A percentile compares a stretch with the other conserved stretches of the same genome.
These are phyloP conservation scores for Barnettozyma wickerhamii DNA, from an alignment of 805 yeast genomes.

Conservation along the genomic window DNA sequence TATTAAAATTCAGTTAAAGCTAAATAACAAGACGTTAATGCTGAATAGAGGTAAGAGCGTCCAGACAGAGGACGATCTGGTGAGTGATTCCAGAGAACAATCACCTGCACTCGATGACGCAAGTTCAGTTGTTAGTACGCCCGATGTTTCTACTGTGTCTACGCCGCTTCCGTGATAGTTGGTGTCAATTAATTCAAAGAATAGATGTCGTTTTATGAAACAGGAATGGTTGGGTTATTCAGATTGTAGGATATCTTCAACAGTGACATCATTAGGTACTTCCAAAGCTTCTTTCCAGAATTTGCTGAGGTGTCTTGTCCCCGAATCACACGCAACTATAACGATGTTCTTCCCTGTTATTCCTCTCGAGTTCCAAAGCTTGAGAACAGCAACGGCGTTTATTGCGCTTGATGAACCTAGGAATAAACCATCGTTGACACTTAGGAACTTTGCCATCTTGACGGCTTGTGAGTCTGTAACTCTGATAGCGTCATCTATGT, in stretches of 20 bases:
- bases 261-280: constrained; percentile 27
- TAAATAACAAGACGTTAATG: constrained; percentile 18
- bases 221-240: too few relatives aligned
- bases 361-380: constrained; percentile 42
- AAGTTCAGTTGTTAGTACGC: constrained; percentile 19
- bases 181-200: not conserved
- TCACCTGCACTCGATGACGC: constrained; percentile 20
- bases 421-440: constrained; percentile 83
- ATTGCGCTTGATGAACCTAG: constrained; percentile 93
- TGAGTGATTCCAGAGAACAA: constrained; percentile 20
- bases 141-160: constrained; percentile 18
- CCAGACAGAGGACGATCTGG: not conserved
- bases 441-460: constrained; percentile 81
- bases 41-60: not conserved
- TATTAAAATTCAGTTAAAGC: constrained; percentile 19
- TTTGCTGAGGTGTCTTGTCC: constrained; percentile 83
- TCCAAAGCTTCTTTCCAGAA: constrained; percentile 75
- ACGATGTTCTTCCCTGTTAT: constrained; percentile 65
- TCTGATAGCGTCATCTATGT: constrained; percentile 73
- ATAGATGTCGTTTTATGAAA: constrained; percentile 1
- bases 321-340: constrained; percentile 89
- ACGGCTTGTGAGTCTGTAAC: constrained; percentile 80
- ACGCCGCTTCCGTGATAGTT: constrained; percentile 10
- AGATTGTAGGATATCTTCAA: constrained; percentile 36
- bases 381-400: constrained; percentile 84